These are phyloP conservation scores for Bjerkandera adusta DNA, from an alignment of 1,284 basidiomycete genomes.

Conservation along the genomic window DNA sequence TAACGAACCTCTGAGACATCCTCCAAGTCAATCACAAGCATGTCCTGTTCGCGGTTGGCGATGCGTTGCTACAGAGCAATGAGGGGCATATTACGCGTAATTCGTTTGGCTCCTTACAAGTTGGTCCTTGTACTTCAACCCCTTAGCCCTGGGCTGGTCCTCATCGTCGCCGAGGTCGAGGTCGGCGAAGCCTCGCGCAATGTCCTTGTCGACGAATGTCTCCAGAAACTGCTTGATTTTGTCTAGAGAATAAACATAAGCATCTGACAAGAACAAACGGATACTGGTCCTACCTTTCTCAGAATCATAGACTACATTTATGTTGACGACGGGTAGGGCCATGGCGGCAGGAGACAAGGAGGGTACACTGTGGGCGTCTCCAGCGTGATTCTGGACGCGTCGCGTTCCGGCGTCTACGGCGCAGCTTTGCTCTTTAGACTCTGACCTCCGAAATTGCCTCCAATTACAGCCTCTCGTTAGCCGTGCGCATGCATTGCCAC, in stretches of 20 bases:
- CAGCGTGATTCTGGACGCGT: not conserved
- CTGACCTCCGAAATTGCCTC: too few species aligned
- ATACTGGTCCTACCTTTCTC: conserved; percentile 34
- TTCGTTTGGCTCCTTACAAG: conserved; percentile 55
- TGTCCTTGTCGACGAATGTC: conserved; percentile 66
- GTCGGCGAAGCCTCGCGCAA: conserved; percentile 67
- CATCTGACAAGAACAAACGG: not conserved
- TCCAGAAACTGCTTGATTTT: conserved; percentile 71
- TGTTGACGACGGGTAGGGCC: conserved; percentile 49
- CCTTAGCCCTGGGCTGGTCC: conserved; percentile 37
- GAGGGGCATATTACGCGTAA: conserved; percentile 19
- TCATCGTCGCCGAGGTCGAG: conserved; percentile 65
- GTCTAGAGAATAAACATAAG: conserved; percentile 38
- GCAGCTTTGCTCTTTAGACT: too few species aligned
- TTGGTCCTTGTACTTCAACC: conserved; percentile 87
- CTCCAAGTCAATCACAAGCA: conserved; percentile 80
- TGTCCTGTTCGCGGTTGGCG: conserved; percentile 89
- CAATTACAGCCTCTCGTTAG: too few species aligned
- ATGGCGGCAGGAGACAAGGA: conserved; percentile 22
- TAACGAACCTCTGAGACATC: conserved; percentile 65
- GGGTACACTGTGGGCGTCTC: conserved; percentile 3
- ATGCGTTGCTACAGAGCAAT: conserved; percentile 71
- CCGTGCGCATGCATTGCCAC: too few species aligned
- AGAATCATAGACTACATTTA: conserved; percentile 48
- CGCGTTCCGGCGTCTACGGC: not conserved